These are phyloP conservation scores for Colletotrichum gloeosporioides DNA, from an alignment of 2,329 filamentous ascomycete genomes.

Conservation along the genomic window DNA sequence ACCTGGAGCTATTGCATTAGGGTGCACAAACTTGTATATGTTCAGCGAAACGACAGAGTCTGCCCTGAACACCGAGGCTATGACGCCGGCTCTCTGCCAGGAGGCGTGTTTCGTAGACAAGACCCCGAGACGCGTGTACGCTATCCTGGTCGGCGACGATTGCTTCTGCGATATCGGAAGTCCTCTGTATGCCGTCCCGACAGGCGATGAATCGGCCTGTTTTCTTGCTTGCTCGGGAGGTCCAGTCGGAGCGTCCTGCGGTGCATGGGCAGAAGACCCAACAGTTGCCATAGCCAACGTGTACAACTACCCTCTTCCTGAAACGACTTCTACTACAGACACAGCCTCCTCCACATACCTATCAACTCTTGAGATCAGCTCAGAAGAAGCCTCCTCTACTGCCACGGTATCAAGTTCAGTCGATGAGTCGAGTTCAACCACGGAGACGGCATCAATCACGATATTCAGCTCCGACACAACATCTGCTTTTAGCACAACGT, in stretches of 20 bases:
- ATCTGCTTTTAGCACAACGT: not conserved
- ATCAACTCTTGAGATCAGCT: not conserved
- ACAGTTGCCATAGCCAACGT: not conserved
- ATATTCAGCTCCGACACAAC: not conserved
- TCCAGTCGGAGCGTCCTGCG: not conserved
- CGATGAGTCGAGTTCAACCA: not conserved
- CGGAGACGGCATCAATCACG: not conserved
- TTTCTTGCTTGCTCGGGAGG: not conserved
- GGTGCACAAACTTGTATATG: not conserved
- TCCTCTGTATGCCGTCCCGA: not conserved
- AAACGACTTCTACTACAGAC: not conserved
- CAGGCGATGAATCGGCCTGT: not conserved
- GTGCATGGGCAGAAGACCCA: not conserved
- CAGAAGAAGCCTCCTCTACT: not conserved
- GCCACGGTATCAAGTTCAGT: not conserved
- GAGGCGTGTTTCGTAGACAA: not conserved
- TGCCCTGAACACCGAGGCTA: not conserved
- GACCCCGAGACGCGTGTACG: not conserved
- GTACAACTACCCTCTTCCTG: not conserved
- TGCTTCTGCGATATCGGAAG: not conserved
- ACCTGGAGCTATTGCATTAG: not conserved
- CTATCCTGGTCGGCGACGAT: not conserved
- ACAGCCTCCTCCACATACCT: not conserved
- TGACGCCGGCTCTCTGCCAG: not conserved
- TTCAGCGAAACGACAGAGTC: not conserved